Conservation (phyloP, 352 stramenopile species). For the Phytophthora pistaciae region DNA sequence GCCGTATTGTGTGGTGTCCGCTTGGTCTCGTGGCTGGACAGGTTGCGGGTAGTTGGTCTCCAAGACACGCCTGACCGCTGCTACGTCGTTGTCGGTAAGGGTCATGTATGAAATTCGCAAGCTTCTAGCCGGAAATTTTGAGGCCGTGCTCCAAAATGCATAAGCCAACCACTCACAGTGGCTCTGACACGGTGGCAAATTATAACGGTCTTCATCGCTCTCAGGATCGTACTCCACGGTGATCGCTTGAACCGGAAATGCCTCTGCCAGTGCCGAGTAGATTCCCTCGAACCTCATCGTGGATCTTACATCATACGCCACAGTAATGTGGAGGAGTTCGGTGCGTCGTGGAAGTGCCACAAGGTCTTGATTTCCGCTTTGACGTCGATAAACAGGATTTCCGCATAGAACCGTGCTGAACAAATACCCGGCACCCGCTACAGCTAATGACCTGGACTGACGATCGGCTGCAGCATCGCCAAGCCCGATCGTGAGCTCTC, state of each 20-base stretch:
- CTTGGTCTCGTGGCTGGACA: too few species aligned
- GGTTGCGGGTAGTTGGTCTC: too few species aligned
- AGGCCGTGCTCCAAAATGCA: conserved; percentile 10
- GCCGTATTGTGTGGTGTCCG: too few species aligned
- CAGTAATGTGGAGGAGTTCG: background rate
- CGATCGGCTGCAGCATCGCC: too few species aligned
- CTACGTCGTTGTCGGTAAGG: background rate
- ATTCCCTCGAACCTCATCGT: background rate
- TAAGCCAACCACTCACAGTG: conserved; percentile 8
- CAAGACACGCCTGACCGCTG: background rate
- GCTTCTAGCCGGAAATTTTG: too few species aligned
- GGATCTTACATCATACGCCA: background rate
- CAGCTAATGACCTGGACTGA: too few species aligned
- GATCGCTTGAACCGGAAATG: background rate
- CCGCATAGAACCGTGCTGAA: background rate
- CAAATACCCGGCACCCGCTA: background rate
- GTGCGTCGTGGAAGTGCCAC: background rate
- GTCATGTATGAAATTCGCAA: background rate
- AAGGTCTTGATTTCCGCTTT: background rate
- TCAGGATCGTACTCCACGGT: background rate
- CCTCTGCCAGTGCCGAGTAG: background rate
- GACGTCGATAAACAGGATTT: background rate
- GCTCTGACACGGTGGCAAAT: background rate
- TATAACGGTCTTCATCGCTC: too few species aligned
- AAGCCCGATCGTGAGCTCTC: too few species aligned